Base-by-base conservation (phyloP, 2,329 filamentous ascomycete species). In the Xylariaceae sp. region DNA sequence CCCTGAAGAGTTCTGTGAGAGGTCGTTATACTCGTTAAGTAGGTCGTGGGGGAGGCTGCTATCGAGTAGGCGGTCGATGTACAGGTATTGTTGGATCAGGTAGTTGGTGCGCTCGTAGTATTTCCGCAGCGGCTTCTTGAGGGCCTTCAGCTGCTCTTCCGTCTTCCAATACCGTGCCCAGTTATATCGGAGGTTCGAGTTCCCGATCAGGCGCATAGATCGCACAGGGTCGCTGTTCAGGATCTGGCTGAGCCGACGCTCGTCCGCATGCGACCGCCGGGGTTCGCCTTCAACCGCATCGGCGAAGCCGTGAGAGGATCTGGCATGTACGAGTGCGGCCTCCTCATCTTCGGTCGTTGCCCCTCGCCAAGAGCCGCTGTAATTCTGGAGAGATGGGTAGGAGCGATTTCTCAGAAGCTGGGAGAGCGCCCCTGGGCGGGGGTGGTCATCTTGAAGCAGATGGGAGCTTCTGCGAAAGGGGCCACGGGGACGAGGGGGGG, bases 21-120 rank as follows among this genome's bases (percentile, higher is more conserved):
- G 78, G 62, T 88, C 79, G 62, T 87, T 87, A 74, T 96, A 97
- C 74, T 97, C 93, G 70, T 96, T 93, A 56, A 98, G 87, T 40
- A 98, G 80, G 67, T 94, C 88, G 70, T 96, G 93, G 2, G 93
- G 93, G n/a, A 96, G 84, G 26, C 91, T 93, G 7, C 92, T 96
- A 75, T 96, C 92, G 60, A 98, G 82, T 54, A 98, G 80, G 49
- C 89, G 86, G 75, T 97, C 94, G 67, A 97, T 96, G 73, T 96
- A 97, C 62, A 96, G 81, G 73, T 97, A 98, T 72, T 96, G 90
- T 73, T 95, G 90, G 57, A 98, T 87, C 39, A 97, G 80, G 65
- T 88, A 87, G 75, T 98, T 98, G 70, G 88, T 94, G 39, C 91
- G 86, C 78, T 96, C 88, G 70, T 98, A 96, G 76, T 96, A 97